Evolutionary conservation across 1,284 basidiomycete genomes (phyloP), one percentile per base, ranked within the genome.

Genomic region (Malassezia yamatoensis): DNA sequence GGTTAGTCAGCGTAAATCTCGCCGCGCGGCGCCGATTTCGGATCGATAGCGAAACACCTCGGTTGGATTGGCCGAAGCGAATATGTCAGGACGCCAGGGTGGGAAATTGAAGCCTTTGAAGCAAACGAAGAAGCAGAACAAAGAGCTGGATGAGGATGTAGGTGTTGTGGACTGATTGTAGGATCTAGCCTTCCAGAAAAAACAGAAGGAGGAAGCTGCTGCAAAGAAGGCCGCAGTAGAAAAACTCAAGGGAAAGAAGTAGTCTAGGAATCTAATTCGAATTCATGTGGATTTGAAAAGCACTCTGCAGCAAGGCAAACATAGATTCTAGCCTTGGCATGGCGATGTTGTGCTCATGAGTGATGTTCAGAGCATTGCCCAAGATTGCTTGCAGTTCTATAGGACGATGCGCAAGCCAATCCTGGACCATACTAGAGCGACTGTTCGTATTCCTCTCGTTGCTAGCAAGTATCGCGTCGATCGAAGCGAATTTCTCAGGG

Each of bases 331-430:
- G 64, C 12, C 77, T 58, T 1, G 75, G 74, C 73, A 78, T 77
- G 16, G 74, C 70, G 12, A 75, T 60, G 0, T 74, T 75, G 40
- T 75, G 66, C 24, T 66, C 60, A 39, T 66, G 58, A 2, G 77
- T 77, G 32, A 76, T 70, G 8, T 72, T 59, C 15, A 78, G 67
- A 1, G 68, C 70, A 40, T 68, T 67, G 0, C 68, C 68, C 12
- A 75, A 44, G 35, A 73, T 75, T 3, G 77, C 77, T 52, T 79
- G 76, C 1, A 78, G 60, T 58, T 79, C 78, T 68, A 79, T 73
- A 9, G 71, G 70, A 7, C 70, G 54, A 2, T 63, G 66, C 0
- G 63, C 63, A 42, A 75, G 69, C 77, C 77, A 78, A 56, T 79
- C 78, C 13, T 76, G 60, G 21, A 78, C 61, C 77, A 79, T 79